These are phyloP conservation scores for Stephania japonica DNA, from an alignment of 164 flowering plant species.

Conservation along the genomic window DNA sequence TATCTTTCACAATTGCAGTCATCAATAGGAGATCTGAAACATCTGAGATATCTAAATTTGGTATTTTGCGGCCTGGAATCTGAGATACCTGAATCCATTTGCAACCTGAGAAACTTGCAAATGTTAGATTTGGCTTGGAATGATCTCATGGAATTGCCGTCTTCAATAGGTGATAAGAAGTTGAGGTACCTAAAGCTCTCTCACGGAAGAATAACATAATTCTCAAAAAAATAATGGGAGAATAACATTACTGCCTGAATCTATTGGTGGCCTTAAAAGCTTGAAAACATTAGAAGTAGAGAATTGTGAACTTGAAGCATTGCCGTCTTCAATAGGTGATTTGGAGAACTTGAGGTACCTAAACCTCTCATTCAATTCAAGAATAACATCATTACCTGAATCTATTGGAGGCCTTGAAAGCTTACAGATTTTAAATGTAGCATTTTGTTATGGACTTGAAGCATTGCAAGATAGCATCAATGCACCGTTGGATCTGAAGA, in stretches of 20 bases:
- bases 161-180: not conserved
- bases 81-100: not conserved
- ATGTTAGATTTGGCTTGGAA: not conserved
- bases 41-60: not conserved
- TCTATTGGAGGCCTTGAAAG: not conserved
- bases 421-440: not conserved
- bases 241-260: conserved; percentile 2
- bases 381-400: conserved; percentile 4
- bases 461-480: not conserved
- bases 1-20: not conserved
- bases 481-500: too few relatives aligned
- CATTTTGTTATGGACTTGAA: not conserved
- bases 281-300: not conserved
- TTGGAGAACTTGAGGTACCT: too few relatives aligned
- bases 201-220: too few relatives aligned
- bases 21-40: not conserved
- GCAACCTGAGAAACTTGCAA: too few relatives aligned
- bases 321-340: too few relatives aligned
- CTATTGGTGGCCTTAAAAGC: not conserved
- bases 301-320: not conserved
- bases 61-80: not conserved
- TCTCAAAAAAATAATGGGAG: too few relatives aligned
- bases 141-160: not conserved
- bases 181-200: conserved; percentile 7
- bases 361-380: not conserved